phyloP scores from a whole-genome alignment of 805 yeast genomes.

The Yarrowia deformans region DNA sequence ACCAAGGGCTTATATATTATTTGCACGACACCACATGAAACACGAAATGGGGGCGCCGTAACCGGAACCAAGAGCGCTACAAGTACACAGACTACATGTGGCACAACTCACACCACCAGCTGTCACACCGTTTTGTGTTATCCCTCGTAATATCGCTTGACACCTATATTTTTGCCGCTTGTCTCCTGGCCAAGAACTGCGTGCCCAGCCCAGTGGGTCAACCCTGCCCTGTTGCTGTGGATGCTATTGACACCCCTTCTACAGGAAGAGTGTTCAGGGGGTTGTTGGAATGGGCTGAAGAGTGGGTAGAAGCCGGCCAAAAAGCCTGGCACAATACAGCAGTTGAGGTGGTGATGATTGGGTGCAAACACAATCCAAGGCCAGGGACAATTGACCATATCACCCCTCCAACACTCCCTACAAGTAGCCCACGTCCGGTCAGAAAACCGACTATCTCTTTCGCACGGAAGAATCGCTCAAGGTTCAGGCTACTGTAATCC shows the following conservation, averaged over 20 bases:
- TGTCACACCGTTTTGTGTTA: no score
- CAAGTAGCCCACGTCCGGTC: no score
- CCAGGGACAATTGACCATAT: no score
- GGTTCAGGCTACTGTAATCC: conserved; percentile 2
- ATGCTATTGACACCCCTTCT: not conserved
- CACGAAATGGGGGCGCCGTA: not conserved
- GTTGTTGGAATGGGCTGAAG: not conserved
- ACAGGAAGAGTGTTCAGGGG: not conserved
- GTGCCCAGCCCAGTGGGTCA: not conserved
- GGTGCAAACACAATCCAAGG: no score
- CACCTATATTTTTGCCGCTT: no score
- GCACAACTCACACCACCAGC: no score
- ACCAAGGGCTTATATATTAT: not conserved
- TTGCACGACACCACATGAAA: not conserved
- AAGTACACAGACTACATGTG: no score
- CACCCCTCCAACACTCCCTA: no score
- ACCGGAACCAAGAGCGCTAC: no score
- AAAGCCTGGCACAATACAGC: no score
- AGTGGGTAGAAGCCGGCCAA: not conserved
- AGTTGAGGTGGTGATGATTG: no score
- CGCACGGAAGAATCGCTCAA: not conserved
- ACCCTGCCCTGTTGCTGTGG: conserved; percentile 8
- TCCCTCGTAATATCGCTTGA: no score
- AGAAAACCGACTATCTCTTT: not conserved
- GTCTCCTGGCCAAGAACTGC: not conserved